phyloP scores from a whole-genome alignment of 768 basidiomycete species.

The Psilocybe tampanensis region DNA sequence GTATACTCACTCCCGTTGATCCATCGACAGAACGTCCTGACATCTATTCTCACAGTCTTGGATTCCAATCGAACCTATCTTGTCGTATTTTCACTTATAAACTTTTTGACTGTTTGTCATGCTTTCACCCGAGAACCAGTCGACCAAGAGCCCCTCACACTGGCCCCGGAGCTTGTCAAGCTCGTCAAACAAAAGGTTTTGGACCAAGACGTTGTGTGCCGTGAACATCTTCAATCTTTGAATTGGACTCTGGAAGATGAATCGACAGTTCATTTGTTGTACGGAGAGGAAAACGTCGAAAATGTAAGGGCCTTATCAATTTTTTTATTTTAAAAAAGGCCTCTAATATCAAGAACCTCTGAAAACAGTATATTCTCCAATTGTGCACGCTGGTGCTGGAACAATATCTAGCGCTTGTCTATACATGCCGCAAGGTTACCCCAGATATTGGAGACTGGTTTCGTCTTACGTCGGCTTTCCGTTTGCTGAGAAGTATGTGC shows the following conservation, averaged over 20 bases:
- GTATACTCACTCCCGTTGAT: neutral
- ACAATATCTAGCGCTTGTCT: slow-evolving; percentile 11
- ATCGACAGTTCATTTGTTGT: slow-evolving; percentile 14
- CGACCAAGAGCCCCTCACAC: neutral
- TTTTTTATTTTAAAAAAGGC: too few relatives aligned
- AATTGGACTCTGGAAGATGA: slow-evolving; percentile 16
- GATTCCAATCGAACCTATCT: slow-evolving; percentile 2
- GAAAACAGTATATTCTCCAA: slow-evolving; percentile 18
- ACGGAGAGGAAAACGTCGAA: slow-evolving; percentile 9
- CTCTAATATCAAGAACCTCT: too few relatives aligned
- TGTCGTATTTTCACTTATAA: neutral
- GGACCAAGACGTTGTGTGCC: slow-evolving; percentile 9
- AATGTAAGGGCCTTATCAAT: slow-evolving; percentile 9
- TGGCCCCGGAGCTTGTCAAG: slow-evolving; percentile 6
- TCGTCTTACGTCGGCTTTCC: neutral
- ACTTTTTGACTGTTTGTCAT: neutral
- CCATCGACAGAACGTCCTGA: neutral
- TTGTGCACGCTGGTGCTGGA: slow-evolving; percentile 18
- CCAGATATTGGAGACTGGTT: slow-evolving; percentile 16
- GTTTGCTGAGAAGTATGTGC: neutral
- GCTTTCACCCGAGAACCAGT: neutral
- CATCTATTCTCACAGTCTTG: neutral
- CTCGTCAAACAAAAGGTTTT: slow-evolving; percentile 17
- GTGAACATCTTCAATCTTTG: slow-evolving; percentile 8
- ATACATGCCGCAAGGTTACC: slow-evolving; percentile 7